Percentiles rank a stretch among this genome's conserved stretches.
These are phyloP conservation scores for Bondarzewia mesenterica DNA, from an alignment of 1,284 basidiomycete genomes.

Conservation along the genomic window DNA sequence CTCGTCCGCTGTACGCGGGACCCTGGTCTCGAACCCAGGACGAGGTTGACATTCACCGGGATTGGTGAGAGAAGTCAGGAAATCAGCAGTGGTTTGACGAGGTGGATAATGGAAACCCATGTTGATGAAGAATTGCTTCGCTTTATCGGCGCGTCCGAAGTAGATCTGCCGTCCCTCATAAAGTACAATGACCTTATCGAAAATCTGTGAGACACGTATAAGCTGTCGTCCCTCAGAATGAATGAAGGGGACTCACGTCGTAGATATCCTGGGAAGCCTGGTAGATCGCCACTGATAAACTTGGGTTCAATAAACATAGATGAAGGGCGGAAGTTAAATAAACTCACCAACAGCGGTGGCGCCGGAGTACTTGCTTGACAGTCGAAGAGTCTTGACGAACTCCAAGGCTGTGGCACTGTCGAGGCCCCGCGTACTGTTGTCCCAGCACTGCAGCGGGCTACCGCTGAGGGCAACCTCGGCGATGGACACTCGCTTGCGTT, in stretches of 20 bases:
- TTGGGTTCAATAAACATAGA: slow-evolving; percentile 48
- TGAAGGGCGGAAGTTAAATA: slow-evolving; percentile 44
- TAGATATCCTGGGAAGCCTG: slow-evolving; percentile 46
- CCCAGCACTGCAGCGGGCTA: slow-evolving; percentile 24
- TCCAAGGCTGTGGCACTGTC: slow-evolving; percentile 61
- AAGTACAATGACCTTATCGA: slow-evolving; percentile 41
- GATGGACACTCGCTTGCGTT: slow-evolving; percentile 53
- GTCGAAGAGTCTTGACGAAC: slow-evolving; percentile 42
- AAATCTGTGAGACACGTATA: not conserved
- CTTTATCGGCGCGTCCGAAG: slow-evolving; percentile 66
- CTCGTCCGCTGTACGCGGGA: slow-evolving; percentile 56
- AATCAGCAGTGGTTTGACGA: slow-evolving; percentile 73
- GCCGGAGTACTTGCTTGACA: slow-evolving; percentile 37
- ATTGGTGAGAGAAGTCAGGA: slow-evolving; percentile 76
- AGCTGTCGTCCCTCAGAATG: not conserved
- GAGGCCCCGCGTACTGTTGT: slow-evolving; percentile 62
- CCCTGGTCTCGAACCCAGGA: slow-evolving; percentile 35
- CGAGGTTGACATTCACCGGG: slow-evolving; percentile 60
- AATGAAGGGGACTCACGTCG: slow-evolving; percentile 17
- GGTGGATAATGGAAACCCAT: slow-evolving; percentile 70
- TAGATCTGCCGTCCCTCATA: slow-evolving; percentile 81
- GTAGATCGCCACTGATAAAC: slow-evolving; percentile 68
- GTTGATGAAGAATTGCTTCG: slow-evolving; percentile 70
- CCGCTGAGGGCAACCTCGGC: slow-evolving; percentile 32
- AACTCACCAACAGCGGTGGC: slow-evolving; percentile 52